Evolutionary conservation across 1,284 basidiomycete species (phyloP), one percentile per base, ranked within the genome.

Genomic region (Takashimella tepidaria): DNA sequence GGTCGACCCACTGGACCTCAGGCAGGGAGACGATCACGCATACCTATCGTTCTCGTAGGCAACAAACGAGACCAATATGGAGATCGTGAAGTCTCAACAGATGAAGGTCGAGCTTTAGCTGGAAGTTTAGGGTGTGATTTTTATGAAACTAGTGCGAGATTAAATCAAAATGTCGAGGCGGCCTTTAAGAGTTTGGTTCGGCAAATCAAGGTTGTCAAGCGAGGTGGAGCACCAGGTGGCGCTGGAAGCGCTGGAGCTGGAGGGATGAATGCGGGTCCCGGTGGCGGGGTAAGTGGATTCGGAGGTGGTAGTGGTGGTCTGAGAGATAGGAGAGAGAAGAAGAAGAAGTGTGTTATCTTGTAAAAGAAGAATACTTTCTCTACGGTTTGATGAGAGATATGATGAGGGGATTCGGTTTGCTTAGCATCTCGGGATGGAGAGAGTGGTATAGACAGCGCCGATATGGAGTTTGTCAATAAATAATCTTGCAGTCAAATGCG

Each of bases 101-200:
- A 92, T 72, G 95, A 98, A 74, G 96, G 93, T 3, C 81, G 83
- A 19, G 83, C 84, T 20, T 79, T 97, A 58, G 95, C 96, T 24
- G 83, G 85, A 63, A 81, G 84, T 54, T 89, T 95, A 69, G 91
- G 89, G 27, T 97, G 92, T 79, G 87, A 89, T 54, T 98, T 97
- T 75, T 88, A 93, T 75, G 95, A 98, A 77, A 95, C 95, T 37
- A 92, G 88, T 31, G 96, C 95, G 44, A 96, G 96, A 80, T 92
- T 89, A 49, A 86, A 93, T 48, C 83, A 88, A 69, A 97, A 98
- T 73, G 96, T 99, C 58, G 92, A 98, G 74, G 83, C 85, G 48
- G 84, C 95, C 26, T 99, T 98, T 78, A 89, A 83, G 73, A 87
- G 85, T 63, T 83, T 98, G 54, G 92, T 98, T 46, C 85, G 92